These are phyloP conservation scores for Stygiomarasmius scandens DNA, from an alignment of 1,284 basidiomycete genomes.

Conservation along the genomic window DNA sequence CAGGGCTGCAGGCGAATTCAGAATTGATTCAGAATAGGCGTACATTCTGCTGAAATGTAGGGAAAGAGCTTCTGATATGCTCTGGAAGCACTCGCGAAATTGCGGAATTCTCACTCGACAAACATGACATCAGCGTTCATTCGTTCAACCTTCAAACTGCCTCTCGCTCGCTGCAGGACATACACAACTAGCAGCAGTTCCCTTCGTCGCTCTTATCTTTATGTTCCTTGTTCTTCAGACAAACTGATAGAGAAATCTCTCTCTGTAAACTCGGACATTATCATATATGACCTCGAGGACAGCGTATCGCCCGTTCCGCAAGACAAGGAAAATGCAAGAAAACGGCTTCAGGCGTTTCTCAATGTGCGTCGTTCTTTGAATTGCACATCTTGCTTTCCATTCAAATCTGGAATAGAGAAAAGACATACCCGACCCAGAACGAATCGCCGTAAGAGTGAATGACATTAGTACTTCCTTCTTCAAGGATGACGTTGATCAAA, in stretches of 20 bases:
- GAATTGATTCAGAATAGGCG: no score
- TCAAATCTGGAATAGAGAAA: constrained; percentile 21
- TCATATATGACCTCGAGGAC: constrained; percentile 89
- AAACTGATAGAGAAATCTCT: constrained; percentile 83
- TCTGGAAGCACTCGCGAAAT: no score
- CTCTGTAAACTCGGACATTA: constrained; percentile 69
- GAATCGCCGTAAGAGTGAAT: constrained; percentile 79
- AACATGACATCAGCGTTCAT: not conserved
- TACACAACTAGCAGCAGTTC: not conserved
- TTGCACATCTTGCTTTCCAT: not conserved
- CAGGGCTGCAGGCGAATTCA: no score
- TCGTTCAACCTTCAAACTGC: not conserved
- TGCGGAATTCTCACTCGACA: no score
- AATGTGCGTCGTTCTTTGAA: constrained; percentile 40
- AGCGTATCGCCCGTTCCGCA: constrained; percentile 65
- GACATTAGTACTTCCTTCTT: constrained; percentile 75
- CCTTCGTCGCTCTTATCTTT: constrained; percentile 64
- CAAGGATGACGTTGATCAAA: constrained; percentile 64
- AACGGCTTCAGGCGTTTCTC: constrained; percentile 61
- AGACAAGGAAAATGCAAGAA: constrained; percentile 68
- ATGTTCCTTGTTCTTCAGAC: constrained; percentile 78
- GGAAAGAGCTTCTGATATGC: no score
- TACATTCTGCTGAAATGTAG: no score
- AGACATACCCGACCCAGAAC: constrained; percentile 46
- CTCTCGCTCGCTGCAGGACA: not conserved